Conservation (phyloP, 2,329 filamentous ascomycete genomes). For the Pleoardoris graminearum region DNA sequence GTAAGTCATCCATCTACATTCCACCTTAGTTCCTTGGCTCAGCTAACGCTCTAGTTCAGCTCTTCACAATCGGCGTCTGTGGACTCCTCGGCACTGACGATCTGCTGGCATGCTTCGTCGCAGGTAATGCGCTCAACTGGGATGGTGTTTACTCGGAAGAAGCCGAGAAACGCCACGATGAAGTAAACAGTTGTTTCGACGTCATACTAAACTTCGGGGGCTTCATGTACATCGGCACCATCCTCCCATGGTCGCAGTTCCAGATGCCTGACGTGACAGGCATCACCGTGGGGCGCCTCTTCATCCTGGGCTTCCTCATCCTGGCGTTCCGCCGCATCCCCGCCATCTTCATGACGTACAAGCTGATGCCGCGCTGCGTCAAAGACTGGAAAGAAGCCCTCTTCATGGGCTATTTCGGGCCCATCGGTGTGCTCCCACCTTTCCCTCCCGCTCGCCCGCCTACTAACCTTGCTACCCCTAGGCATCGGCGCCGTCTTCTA, state of each 20-base stretch:
- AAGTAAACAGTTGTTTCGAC: slow-evolving; percentile 63
- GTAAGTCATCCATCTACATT: no score
- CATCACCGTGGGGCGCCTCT: slow-evolving; percentile 55
- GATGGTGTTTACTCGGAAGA: slow-evolving; percentile 63
- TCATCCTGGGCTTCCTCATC: slow-evolving; percentile 58
- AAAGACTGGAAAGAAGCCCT: slow-evolving; percentile 61
- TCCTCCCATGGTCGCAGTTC: slow-evolving; percentile 61
- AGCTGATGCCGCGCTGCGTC: slow-evolving; percentile 57
- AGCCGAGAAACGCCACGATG: slow-evolving; percentile 60
- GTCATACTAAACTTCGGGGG: slow-evolving; percentile 63
- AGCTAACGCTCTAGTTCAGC: no score
- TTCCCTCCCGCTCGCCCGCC: not conserved
- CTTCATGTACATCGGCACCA: slow-evolving; percentile 62
- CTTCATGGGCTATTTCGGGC: slow-evolving; percentile 62
- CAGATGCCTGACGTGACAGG: slow-evolving; percentile 58
- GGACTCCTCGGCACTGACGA: slow-evolving; percentile 63
- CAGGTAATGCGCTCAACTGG: slow-evolving; percentile 65
- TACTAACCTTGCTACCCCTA: slow-evolving; percentile 14
- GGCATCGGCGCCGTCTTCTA: slow-evolving; percentile 53
- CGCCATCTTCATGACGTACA: slow-evolving; percentile 58
- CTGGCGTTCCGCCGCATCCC: slow-evolving; percentile 62
- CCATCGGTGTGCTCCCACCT: slow-evolving; percentile 36
- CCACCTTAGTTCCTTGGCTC: no score
- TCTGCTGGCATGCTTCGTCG: slow-evolving; percentile 63
- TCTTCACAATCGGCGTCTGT: slow-evolving; percentile 60